Conservation (phyloP, 129 eudicot genomes). For the Scalesia atractyloides region DNA sequence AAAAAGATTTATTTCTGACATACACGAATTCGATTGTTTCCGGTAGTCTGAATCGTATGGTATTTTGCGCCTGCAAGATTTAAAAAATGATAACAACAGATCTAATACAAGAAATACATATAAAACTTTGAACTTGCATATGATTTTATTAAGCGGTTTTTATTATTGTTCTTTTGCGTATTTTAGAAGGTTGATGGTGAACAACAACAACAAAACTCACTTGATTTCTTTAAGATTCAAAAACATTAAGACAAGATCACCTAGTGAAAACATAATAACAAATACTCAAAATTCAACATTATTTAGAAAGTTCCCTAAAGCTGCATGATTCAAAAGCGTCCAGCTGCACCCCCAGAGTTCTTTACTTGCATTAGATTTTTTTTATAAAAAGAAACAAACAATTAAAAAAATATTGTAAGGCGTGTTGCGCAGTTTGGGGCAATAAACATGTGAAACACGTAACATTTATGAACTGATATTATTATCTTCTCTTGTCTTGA, state of each 20-base stretch:
- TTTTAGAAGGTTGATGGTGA: not conserved
- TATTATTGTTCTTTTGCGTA: not conserved
- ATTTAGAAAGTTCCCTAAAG: not conserved
- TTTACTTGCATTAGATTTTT: not conserved
- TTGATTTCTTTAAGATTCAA: too few relatives aligned
- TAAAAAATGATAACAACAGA: not conserved
- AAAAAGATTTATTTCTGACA: not conserved
- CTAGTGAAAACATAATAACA: too few relatives aligned
- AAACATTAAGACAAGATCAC: too few relatives aligned
- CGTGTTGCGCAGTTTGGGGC: not conserved
- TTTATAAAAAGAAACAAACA: not conserved
- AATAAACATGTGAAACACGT: not conserved
- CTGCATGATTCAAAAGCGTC: slow-evolving; percentile 18
- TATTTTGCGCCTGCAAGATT: not conserved
- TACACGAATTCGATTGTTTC: not conserved
- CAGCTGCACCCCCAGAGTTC: slow-evolving; percentile 2
- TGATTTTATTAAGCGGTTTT: not conserved
- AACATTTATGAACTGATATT: not conserved
- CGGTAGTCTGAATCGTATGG: too few relatives aligned
- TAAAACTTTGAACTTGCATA: not conserved
- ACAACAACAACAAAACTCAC: too few relatives aligned
- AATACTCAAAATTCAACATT: not conserved
- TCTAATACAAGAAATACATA: not conserved
- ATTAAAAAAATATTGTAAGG: not conserved
- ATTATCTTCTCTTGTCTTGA: not conserved